Base-by-base conservation (phyloP, 371 early-diverging fungal genomes). In the Modicella reniformis region DNA sequence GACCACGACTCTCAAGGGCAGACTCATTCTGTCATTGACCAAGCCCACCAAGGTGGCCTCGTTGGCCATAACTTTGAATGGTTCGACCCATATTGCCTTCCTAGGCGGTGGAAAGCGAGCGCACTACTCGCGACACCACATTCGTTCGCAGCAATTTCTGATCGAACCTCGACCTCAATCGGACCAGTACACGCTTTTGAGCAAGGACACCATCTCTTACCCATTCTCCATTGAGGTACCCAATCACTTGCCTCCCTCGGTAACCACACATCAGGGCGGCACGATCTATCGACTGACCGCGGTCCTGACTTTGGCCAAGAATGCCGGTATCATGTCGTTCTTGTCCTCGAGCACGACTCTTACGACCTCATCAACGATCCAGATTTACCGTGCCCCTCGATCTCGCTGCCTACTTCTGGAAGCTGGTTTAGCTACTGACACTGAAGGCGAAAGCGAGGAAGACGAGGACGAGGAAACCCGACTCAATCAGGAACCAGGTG, bases 271-370 rank as follows among this genome's bases (percentile, higher is more conserved):
- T 62, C 79, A 79, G 25, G 79, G 79, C 28, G 79, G 79, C 51
- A 79, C 79, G 25, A 67, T 72, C 50, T 79, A 79, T 37, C 79
- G 79, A 49, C 23, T 79, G 62, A 79, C 79, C 8, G 72, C 73
- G 2, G 73, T 70, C 25, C 21, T 79, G 55, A 69, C 69, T 7
- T 10, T 72, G 55, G 48, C 62, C 66, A 79, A 72, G 73, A 62
- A 70, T 29, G 48, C 69, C 12, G 58, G 76, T 3, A 57, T 79
- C 52, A 79, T 79, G 64, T 72, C 79, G 10, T 72, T 79, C 73
- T 32, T 79, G 41, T 65, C 79, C 48, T 65, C 70, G 17, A 52
- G 63, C 26, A 28, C 70, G 0, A 79, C 79, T 17, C 21, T 79
- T 28, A 69, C 70, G 2, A 29, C 70, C n/a, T 57, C 73, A 25